Evolutionary conservation across 345 rosid species (phyloP).

Genomic region (Salix caprea): DNA sequence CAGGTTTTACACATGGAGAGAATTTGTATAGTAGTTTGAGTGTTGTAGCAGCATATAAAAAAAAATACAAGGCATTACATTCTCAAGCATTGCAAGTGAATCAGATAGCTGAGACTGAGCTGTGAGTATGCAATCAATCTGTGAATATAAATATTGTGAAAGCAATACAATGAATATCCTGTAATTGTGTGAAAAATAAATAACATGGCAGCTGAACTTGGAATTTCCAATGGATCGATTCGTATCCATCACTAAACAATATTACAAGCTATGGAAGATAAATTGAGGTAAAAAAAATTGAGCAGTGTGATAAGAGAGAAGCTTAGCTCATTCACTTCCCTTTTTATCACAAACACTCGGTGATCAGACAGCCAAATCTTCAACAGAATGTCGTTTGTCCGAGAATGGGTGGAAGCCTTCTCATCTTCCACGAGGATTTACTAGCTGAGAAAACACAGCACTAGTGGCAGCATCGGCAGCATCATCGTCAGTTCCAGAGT

Average conservation of each 20-base stretch:
- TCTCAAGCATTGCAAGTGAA: not conserved
- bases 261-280: constrained; percentile 32
- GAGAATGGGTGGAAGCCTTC: constrained; percentile 1
- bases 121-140: not conserved
- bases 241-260: constrained; percentile 34
- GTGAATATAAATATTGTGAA: not conserved
- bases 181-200: constrained; percentile 15
- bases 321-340: constrained; percentile 15
- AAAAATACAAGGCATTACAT: not conserved
- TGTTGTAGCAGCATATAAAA: not conserved
- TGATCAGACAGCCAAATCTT: constrained; percentile 7
- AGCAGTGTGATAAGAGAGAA: constrained; percentile 10
- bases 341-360: constrained; percentile 14
- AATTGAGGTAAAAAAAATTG: constrained; percentile 27
- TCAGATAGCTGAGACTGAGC: not conserved
- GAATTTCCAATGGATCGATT: constrained; percentile 16
- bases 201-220: constrained; percentile 10
- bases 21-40: not conserved
- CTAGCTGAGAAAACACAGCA: constrained; percentile 96
- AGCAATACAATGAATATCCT: constrained; percentile 20
- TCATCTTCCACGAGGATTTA: constrained; percentile 95
- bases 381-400: constrained; percentile 9
- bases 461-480: constrained; percentile 82
- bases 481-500: constrained; percentile 67
- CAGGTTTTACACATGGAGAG: not conserved